Conservation (phyloP, 116 monocot species). For the Thalassia testudinum region DNA sequence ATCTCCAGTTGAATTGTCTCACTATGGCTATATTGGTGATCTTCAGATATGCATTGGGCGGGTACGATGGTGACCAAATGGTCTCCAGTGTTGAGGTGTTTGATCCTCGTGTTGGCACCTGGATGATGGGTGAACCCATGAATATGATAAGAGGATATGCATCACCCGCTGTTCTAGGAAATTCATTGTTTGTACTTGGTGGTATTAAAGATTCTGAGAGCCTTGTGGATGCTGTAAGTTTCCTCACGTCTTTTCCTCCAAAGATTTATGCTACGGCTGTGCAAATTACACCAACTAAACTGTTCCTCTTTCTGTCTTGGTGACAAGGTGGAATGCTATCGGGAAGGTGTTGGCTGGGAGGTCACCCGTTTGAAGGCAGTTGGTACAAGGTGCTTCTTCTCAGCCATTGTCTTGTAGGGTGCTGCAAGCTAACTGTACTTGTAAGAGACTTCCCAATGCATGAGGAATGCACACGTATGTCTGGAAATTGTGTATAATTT, state of each 20-base stretch:
- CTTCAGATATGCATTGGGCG: slow-evolving; percentile 59
- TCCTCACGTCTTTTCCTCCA: too few relatives aligned
- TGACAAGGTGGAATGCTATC: slow-evolving; percentile 57
- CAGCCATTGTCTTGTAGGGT: slow-evolving; percentile 28
- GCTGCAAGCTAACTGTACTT: too few relatives aligned
- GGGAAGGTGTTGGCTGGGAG: slow-evolving; percentile 41
- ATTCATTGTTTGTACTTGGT: slow-evolving; percentile 36
- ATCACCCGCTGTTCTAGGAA: slow-evolving; percentile 23
- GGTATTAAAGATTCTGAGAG: slow-evolving; percentile 16
- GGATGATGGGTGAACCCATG: slow-evolving; percentile 37
- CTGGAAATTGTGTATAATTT: too few relatives aligned
- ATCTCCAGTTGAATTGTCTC: too few relatives aligned
- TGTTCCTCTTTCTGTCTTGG: not conserved
- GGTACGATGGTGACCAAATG: slow-evolving; percentile 31
- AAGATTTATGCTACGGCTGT: too few relatives aligned
- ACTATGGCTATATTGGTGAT: not conserved
- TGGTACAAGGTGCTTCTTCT: slow-evolving; percentile 46
- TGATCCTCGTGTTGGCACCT: slow-evolving; percentile 38
- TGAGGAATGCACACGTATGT: too few relatives aligned
- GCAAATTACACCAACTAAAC: too few relatives aligned
- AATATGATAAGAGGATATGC: slow-evolving; percentile 34
- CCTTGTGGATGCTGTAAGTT: slow-evolving; percentile 15
- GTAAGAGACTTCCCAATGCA: too few relatives aligned
- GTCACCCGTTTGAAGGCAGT: slow-evolving; percentile 14
- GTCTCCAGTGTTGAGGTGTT: slow-evolving; percentile 46